Percentiles rank a stretch among this genome's conserved stretches.
Conservation (phyloP, 1,139 yeast species). For the Torulaspora pretoriensis region DNA sequence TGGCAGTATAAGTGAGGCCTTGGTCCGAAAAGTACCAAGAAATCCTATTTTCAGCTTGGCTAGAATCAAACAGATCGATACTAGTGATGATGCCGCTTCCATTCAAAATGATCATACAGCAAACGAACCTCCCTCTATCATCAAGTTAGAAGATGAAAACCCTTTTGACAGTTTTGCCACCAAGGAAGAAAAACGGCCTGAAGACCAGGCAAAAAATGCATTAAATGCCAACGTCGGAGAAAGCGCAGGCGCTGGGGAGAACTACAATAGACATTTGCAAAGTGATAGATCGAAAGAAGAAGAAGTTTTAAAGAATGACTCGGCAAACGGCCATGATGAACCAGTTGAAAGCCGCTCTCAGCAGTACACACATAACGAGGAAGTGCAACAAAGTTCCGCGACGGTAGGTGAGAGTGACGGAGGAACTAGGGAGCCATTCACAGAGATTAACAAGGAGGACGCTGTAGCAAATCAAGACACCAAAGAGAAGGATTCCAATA, state of each 20-base stretch:
- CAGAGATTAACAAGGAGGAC: no score
- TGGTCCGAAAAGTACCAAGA: conserved; percentile 7
- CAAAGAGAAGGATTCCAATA: background rate
- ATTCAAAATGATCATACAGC: background rate
- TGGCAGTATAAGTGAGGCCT: background rate
- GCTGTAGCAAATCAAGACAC: no score
- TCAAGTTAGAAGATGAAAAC: conserved; percentile 10
- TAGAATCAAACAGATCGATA: conserved; percentile 19
- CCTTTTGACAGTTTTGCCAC: background rate
- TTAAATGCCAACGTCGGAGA: background rate
- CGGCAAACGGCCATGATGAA: background rate
- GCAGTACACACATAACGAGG: background rate
- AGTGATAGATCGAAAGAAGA: background rate
- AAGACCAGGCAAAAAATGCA: background rate
- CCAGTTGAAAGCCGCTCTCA: background rate
- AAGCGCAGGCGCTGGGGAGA: background rate
- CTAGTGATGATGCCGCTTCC: conserved; percentile 8
- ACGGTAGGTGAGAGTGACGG: no score
- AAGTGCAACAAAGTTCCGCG: no score
- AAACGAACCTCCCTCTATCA: conserved; percentile 1
- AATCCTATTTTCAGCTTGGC: conserved; percentile 28
- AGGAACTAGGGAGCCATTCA: no score
- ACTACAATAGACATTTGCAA: background rate
- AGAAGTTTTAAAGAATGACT: background rate
- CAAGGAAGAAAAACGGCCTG: background rate